Evolutionary conservation across 140 eudicot genomes (phyloP).

Genomic region (Erigeron philadelphicus): DNA sequence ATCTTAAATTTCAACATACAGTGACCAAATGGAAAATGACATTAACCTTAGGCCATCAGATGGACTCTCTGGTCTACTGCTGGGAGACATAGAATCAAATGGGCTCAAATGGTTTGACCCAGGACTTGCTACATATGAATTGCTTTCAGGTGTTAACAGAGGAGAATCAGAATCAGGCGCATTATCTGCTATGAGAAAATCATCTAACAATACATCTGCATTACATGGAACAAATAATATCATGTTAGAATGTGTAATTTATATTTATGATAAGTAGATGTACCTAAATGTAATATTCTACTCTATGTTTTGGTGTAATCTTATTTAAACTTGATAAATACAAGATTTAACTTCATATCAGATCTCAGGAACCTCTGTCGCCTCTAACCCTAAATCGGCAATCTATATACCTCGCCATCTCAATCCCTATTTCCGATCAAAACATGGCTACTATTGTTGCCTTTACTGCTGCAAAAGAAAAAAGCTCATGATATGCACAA

Average conservation of each 20-base stretch:
- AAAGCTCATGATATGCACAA: neutral
- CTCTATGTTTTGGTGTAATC: neutral
- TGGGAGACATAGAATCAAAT: conserved; percentile 29
- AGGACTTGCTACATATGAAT: conserved; percentile 37
- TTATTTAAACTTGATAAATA: neutral
- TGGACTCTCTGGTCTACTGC: conserved; percentile 39
- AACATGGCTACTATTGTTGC: neutral
- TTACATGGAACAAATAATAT: conserved; percentile 16
- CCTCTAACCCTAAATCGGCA: neutral
- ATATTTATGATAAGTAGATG: neutral
- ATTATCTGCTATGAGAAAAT: conserved; percentile 74
- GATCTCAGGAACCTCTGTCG: neutral
- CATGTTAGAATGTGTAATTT: neutral
- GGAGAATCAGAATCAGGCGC: conserved; percentile 43
- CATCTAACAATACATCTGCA: conserved; percentile 77
- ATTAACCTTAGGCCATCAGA: conserved; percentile 53
- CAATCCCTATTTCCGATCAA: neutral
- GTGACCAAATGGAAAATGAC: neutral
- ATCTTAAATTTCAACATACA: neutral
- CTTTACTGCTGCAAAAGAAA: conserved; percentile 5
- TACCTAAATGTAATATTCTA: neutral
- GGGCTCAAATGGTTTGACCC: conserved; percentile 32
- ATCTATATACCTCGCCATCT: neutral
- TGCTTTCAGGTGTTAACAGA: conserved; percentile 27
- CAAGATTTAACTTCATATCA: neutral